Evolutionary conservation across 495 filamentous ascomycete genomes (phyloP).

Genomic region (Pyronema domesticum): DNA sequence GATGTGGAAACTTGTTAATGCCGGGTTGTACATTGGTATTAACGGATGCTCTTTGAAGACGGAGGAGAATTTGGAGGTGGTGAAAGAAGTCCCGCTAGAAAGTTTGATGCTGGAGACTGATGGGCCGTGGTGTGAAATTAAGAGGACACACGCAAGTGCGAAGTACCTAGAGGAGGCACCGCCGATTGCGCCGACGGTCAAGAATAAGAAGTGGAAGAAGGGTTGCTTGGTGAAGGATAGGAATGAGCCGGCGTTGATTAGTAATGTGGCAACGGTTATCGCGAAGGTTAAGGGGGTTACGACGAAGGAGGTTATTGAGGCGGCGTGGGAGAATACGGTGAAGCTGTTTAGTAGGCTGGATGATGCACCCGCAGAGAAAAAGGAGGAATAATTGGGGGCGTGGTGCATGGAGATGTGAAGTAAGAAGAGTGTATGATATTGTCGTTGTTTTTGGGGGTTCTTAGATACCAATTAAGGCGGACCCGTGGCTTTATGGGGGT

Average conservation of each 20-base stretch:
- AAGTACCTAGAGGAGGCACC: slow-evolving; percentile 32
- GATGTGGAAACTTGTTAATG: slow-evolving; percentile 52
- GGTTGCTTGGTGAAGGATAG: slow-evolving; percentile 75
- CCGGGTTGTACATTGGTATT: slow-evolving; percentile 68
- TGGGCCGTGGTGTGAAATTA: slow-evolving; percentile 71
- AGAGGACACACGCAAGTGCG: slow-evolving; percentile 45
- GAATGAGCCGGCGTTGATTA: slow-evolving; percentile 76
- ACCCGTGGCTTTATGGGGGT: too few relatives aligned
- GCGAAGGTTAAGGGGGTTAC: slow-evolving; percentile 64
- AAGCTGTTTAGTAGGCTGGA: slow-evolving; percentile 44
- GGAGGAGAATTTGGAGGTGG: slow-evolving; percentile 67
- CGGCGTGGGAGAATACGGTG: slow-evolving; percentile 68
- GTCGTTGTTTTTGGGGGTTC: too few relatives aligned
- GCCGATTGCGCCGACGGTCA: slow-evolving; percentile 34
- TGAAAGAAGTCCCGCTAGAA: slow-evolving; percentile 53
- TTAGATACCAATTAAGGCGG: too few relatives aligned
- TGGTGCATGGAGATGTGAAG: too few relatives aligned
- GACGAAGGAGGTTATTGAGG: slow-evolving; percentile 69
- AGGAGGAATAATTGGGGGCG: too few relatives aligned
- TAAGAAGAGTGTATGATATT: too few relatives aligned
- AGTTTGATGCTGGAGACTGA: slow-evolving; percentile 81
- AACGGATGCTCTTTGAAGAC: slow-evolving; percentile 92
- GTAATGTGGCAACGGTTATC: slow-evolving; percentile 68
- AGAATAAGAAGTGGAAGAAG: slow-evolving; percentile 83
- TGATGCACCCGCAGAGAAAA: too few relatives aligned